phyloP scores from a whole-genome alignment of 257 asterid species.

The Jacaranda mimosifolia region DNA sequence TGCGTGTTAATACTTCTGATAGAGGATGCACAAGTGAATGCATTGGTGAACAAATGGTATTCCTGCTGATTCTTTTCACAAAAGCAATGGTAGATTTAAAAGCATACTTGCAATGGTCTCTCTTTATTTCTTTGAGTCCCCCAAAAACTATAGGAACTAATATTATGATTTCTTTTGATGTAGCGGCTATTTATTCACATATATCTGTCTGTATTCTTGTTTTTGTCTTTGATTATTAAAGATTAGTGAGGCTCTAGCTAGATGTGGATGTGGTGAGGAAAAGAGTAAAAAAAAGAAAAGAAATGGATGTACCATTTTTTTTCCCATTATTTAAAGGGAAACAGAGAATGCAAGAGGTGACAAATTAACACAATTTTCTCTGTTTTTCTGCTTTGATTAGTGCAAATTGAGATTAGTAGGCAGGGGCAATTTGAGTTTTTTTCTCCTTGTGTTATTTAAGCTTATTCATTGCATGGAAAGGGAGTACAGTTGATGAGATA shows the following conservation, averaged over 20 bases:
- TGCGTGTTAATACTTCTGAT: slow-evolving; percentile 86
- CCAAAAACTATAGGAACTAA: slow-evolving; percentile 22
- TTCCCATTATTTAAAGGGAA: background rate
- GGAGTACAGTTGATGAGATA: too few species aligned
- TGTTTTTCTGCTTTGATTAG: background rate
- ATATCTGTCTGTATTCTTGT: background rate
- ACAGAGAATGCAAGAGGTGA: background rate
- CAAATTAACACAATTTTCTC: background rate
- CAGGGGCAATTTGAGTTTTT: too few species aligned
- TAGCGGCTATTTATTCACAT: slow-evolving; percentile 16
- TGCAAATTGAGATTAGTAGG: background rate
- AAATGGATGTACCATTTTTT: background rate
- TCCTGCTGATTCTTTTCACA: slow-evolving; percentile 38
- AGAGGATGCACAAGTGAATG: slow-evolving; percentile 96
- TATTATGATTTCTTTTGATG: slow-evolving; percentile 20
- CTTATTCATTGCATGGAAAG: too few species aligned
- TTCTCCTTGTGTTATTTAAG: too few species aligned
- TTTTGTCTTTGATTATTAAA: background rate
- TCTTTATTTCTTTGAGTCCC: slow-evolving; percentile 9
- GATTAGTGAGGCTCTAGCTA: slow-evolving; percentile 6
- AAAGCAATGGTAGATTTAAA: slow-evolving; percentile 3
- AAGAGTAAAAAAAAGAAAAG: background rate
- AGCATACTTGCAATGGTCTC: background rate
- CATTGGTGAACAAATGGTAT: slow-evolving; percentile 87
- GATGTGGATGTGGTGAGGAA: slow-evolving; percentile 41